These are phyloP conservation scores for Chlorella sp. DNA, from an alignment of 139 green algal genomes.

Conservation along the genomic window DNA sequence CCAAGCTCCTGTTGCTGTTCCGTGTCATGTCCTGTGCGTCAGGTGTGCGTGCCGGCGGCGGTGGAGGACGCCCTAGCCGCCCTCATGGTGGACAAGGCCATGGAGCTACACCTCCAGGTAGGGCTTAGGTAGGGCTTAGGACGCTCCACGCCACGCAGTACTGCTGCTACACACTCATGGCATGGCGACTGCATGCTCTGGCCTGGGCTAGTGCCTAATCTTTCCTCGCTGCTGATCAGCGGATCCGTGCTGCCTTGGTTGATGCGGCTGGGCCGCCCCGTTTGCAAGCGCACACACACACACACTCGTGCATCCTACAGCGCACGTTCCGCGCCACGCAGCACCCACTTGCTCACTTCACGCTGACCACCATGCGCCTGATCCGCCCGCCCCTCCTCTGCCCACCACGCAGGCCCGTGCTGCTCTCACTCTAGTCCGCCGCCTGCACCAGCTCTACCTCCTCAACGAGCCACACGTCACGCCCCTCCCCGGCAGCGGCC, in stretches of 20 bases:
- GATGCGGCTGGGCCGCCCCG: no score
- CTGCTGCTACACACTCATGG: no score
- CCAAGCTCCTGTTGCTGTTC: no score
- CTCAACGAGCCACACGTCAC: conserved; percentile 36
- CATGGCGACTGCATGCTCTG: no score
- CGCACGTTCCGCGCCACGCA: no score
- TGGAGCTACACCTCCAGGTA: conserved; percentile 15
- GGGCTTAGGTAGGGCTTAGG: background rate
- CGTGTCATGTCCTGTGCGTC: background rate
- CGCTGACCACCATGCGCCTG: no score
- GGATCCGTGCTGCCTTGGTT: no score
- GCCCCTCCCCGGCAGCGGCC: conserved; percentile 13
- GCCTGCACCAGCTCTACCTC: conserved; percentile 82
- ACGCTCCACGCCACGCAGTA: no score
- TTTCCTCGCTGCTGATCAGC: no score
- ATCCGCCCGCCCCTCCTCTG: background rate
- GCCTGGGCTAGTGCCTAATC: background rate
- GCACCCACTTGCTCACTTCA: no score
- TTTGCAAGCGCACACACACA: no score
- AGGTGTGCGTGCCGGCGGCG: conserved; percentile 60
- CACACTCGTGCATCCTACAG: background rate
- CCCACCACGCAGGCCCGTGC: conserved; percentile 28
- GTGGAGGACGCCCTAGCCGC: conserved; percentile 90
- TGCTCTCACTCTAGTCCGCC: conserved; percentile 79
- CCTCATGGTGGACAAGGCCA: conserved; percentile 62